Conservation (phyloP, 2,329 filamentous ascomycete genomes). For the Epichloe aotearoae region DNA sequence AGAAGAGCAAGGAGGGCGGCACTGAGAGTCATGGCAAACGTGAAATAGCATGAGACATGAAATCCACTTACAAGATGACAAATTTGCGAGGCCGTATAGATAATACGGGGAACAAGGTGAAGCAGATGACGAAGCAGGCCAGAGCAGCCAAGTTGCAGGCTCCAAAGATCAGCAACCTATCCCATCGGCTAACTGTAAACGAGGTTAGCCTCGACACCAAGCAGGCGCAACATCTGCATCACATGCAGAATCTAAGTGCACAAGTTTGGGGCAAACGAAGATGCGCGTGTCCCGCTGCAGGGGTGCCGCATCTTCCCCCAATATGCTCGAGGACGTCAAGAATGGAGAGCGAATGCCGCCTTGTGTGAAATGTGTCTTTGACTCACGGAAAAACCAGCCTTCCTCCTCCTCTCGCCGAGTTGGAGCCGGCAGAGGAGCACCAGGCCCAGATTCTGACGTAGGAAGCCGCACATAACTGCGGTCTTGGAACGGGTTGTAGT, state of each 20-base stretch:
- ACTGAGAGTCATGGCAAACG: constrained; percentile 3
- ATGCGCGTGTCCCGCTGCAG: constrained; percentile 35
- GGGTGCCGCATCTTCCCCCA: constrained; percentile 18
- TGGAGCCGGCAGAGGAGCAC: constrained; percentile 75
- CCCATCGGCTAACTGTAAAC: constrained; percentile 82
- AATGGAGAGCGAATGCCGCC: not conserved
- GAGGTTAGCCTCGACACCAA: constrained; percentile 23
- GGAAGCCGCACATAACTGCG: constrained; percentile 85
- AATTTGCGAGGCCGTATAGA: constrained; percentile 80
- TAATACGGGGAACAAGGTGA: constrained; percentile 76
- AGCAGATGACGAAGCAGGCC: constrained; percentile 87
- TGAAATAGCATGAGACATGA: constrained; percentile 7
- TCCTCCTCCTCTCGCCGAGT: constrained; percentile 86
- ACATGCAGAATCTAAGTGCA: constrained; percentile 26
- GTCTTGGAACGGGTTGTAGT: constrained; percentile 75
- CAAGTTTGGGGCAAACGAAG: constrained; percentile 16
- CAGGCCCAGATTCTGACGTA: constrained; percentile 59
- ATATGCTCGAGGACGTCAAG: constrained; percentile 11
- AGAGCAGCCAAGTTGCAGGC: constrained; percentile 82
- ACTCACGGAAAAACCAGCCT: constrained; percentile 89
- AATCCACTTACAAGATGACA: constrained; percentile 76
- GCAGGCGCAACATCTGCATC: constrained; percentile 29
- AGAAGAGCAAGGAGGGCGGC: not conserved
- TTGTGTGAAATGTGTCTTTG: constrained; percentile 3
- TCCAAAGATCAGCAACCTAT: constrained; percentile 82